Evolutionary conservation across 1,139 yeast species (phyloP), one percentile per base, ranked within the genome.

Genomic region (Scheffersomyces parashehatae): DNA sequence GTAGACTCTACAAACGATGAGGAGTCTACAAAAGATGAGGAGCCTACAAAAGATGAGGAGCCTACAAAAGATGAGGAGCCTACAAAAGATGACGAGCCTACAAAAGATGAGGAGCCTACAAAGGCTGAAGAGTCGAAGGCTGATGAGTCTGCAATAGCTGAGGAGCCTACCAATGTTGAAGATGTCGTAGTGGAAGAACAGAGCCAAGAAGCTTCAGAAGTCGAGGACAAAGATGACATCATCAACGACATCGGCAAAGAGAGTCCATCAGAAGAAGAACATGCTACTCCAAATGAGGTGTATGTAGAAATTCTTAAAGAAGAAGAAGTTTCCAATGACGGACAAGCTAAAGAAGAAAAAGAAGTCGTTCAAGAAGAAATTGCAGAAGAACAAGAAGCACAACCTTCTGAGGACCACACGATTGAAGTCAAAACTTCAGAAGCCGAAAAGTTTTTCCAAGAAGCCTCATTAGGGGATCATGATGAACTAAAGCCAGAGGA

Each of bases 291-390:
- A 14, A 10, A 35, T 12, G 10, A 29, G 26, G 15, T 14, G 11
- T 16, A 24, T 36, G 28, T 13, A 30, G 32, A 35, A 42, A 15
- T 20, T 33, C 5, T n/a, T 14, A 37, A n/a, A 10, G 34, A 37
- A 35, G 39, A 47, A 35, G 44, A 57, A 49, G 47, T 51, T 46
- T 38, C 55, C 42, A 39, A 56, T 49, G 49, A 54, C 34, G 48
- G 43, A 33, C 28, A 49, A 40, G 45, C 50, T 43, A 38, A 47
- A 45, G 38, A 46, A 41, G 40, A 47, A 45, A 37, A 46, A 41
- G 40, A 48, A 47, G 46, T 48, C 44, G 36, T 49, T 47, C 35
- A 53, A 49, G 50, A 45, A 40, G 43, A 57, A 41, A 44, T 46
- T 43, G 43, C 57, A 45, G 39, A 44, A 29, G 6, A 11, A 12